These are phyloP conservation scores for Candida oleophila DNA, from an alignment of 805 yeast genomes.

Conservation along the genomic window DNA sequence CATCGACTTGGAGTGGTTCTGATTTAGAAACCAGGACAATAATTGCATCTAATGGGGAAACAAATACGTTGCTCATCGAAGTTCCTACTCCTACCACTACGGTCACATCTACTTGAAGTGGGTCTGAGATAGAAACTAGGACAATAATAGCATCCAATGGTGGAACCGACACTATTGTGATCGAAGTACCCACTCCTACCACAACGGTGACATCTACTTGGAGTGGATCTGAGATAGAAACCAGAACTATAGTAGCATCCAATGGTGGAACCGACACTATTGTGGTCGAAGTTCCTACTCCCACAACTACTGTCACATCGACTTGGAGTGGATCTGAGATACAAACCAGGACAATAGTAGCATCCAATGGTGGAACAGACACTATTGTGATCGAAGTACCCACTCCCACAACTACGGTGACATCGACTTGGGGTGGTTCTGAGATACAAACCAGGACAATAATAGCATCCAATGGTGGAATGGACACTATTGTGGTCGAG, in stretches of 20 bases:
- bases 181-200: constrained; percentile 6
- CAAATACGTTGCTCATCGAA: background rate
- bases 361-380: constrained; percentile 7
- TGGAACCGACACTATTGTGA: constrained; percentile 5
- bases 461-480: constrained; percentile 3
- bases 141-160: constrained; percentile 3
- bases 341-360: constrained; percentile 9
- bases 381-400: constrained; percentile 15
- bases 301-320: constrained; percentile 3
- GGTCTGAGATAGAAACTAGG: background rate
- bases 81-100: constrained; percentile 8
- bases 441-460: background rate
- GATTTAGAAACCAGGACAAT: constrained; percentile 11
- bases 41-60: constrained; percentile 1
- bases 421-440: constrained; percentile 27
- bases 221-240: background rate
- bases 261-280: constrained; percentile 1
- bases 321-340: constrained; percentile 12
- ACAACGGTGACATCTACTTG: background rate
- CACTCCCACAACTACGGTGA: constrained; percentile 41
- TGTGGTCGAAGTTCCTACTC: constrained; percentile 2
- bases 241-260: background rate
- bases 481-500: constrained; percentile 4
- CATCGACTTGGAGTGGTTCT: constrained; percentile 15
- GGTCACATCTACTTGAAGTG: background rate